phyloP scores from a whole-genome alignment of 2,329 filamentous ascomycete species.

The Tolypocladium ovalisporum region DNA sequence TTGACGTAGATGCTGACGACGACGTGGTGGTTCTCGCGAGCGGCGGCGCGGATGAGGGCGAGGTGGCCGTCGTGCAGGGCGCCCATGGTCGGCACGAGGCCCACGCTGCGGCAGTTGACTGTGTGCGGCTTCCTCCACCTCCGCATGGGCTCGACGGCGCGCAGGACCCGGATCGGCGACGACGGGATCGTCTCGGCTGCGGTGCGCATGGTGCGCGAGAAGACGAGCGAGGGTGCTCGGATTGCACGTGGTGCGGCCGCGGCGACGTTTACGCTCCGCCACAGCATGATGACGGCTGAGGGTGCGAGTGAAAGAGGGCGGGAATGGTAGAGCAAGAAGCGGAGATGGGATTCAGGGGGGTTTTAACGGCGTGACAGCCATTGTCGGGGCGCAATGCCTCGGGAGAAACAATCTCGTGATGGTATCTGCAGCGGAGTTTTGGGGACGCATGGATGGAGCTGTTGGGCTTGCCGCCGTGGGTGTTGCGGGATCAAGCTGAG shows the following conservation, averaged over 20 bases:
- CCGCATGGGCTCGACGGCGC: slow-evolving; percentile 61
- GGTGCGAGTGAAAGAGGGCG: neutral
- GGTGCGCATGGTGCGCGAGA: slow-evolving; percentile 10
- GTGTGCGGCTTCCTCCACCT: slow-evolving; percentile 56
- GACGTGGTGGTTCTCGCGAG: slow-evolving; percentile 72
- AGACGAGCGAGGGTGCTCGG: slow-evolving; percentile 1
- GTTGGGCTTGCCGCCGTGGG: neutral
- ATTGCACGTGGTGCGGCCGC: neutral
- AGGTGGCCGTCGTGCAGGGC: slow-evolving; percentile 90
- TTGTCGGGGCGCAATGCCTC: slow-evolving; percentile 19
- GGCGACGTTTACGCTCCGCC: neutral
- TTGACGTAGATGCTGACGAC: slow-evolving; percentile 94
- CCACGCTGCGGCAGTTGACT: slow-evolving; percentile 60
- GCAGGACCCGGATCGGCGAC: slow-evolving; percentile 59
- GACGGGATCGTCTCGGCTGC: slow-evolving; percentile 38
- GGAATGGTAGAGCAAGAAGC: neutral
- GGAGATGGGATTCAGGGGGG: slow-evolving; percentile 4
- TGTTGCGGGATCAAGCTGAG: neutral
- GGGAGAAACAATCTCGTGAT: slow-evolving; percentile 24
- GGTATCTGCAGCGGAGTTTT: slow-evolving; percentile 38
- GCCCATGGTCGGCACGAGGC: slow-evolving; percentile 94
- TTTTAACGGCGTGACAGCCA: slow-evolving; percentile 13
- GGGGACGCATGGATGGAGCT: slow-evolving; percentile 16
- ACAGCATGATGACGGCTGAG: neutral
- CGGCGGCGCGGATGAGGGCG: slow-evolving; percentile 73